Evolutionary conservation across 768 basidiomycete genomes (phyloP).

Genomic region (Boletus patriciae): DNA sequence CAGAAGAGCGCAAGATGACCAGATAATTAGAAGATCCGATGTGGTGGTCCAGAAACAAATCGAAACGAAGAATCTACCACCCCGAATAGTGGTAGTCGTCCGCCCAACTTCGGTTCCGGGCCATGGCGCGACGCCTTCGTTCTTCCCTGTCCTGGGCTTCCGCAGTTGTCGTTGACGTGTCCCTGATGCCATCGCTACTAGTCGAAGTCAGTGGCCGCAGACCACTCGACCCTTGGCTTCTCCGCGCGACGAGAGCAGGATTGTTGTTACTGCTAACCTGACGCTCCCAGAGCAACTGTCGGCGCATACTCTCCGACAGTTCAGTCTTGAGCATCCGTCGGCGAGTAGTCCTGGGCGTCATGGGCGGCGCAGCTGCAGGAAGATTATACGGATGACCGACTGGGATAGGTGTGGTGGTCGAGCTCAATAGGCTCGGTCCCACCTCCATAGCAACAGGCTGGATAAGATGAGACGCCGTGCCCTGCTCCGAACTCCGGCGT

Average conservation of each 20-base stretch:
- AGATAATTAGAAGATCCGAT: conserved; percentile 25
- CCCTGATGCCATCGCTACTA: conserved; percentile 20
- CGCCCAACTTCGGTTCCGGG: conserved; percentile 66
- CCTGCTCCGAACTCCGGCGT: conserved; percentile 39
- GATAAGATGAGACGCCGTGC: conserved; percentile 20
- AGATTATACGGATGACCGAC: conserved; percentile 71
- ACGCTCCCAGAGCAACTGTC: conserved; percentile 80
- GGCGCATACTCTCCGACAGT: conserved; percentile 78
- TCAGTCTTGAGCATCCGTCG: conserved; percentile 83
- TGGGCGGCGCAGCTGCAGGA: conserved; percentile 61
- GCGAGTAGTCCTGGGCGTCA: conserved; percentile 84
- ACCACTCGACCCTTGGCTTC: conserved; percentile 30
- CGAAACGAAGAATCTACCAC: conserved; percentile 44
- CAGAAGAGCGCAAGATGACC: conserved; percentile 21
- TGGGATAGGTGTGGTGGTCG: conserved; percentile 53
- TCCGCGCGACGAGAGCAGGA: conserved; percentile 37
- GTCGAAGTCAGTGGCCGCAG: conserved; percentile 38
- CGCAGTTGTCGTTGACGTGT: conserved; percentile 15
- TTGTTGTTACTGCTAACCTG: conserved; percentile 58
- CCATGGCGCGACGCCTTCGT: conserved; percentile 46
- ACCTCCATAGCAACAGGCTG: conserved; percentile 17
- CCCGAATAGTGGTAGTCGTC: conserved; percentile 66
- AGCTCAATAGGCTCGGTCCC: conserved; percentile 26
- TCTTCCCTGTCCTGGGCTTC: conserved; percentile 41
- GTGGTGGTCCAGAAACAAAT: conserved; percentile 10